Conservation (phyloP, 768 basidiomycete species). For the Sporobolomyces pararoseus region DNA sequence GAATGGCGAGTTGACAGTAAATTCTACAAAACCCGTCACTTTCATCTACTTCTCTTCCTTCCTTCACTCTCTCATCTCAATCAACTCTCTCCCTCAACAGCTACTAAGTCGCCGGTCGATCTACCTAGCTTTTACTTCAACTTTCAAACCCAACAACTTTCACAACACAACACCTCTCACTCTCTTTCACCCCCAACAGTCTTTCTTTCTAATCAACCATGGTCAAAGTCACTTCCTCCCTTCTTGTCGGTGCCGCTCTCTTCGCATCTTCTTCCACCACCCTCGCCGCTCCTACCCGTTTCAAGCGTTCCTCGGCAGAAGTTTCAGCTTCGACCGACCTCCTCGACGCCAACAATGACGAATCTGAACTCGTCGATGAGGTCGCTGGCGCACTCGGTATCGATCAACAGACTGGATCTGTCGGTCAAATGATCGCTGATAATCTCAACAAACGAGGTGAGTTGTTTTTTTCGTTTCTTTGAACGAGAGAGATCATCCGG, state of each 20-base stretch:
- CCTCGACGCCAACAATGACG: conserved; percentile 11
- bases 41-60: conserved; percentile 3
- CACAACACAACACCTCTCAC: background rate
- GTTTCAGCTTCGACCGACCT: conserved; percentile 5
- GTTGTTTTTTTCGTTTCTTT: background rate
- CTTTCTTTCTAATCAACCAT: conserved; percentile 12
- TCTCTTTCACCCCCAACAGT: background rate
- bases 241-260: conserved; percentile 25
- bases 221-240: conserved; percentile 34
- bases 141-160: background rate
- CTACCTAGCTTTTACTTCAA: background rate
- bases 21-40: conserved; percentile 12
- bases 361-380: conserved; percentile 7
- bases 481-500: too few species aligned
- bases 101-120: conserved; percentile 26
- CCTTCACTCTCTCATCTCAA: background rate
- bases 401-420: conserved; percentile 18
- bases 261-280: conserved; percentile 27
- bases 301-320: conserved; percentile 2
- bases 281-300: conserved; percentile 31
- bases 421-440: conserved; percentile 8
- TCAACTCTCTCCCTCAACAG: background rate
- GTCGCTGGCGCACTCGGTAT: background rate
- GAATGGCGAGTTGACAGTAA: conserved; percentile 19
- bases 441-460: conserved; percentile 15